phyloP scores from a whole-genome alignment of 306 rosid species.

The Cicer bijugum region DNA sequence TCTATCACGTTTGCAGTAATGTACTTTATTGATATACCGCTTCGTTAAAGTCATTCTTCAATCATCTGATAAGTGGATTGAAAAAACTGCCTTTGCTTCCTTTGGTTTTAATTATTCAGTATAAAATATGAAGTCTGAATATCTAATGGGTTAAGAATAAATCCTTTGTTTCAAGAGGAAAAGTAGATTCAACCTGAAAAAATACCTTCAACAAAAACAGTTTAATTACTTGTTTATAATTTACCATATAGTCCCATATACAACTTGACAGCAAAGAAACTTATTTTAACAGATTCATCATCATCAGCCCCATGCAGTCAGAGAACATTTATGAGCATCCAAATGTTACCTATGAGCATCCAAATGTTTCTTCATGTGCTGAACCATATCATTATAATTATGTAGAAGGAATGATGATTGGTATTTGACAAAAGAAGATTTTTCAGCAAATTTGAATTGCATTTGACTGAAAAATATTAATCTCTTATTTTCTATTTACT shows the following conservation, averaged over 20 bases:
- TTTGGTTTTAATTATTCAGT: constrained; percentile 24
- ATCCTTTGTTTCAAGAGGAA: constrained; percentile 7
- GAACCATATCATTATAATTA: constrained; percentile 1
- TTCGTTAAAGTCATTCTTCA: too few relatives aligned
- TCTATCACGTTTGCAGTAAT: too few relatives aligned
- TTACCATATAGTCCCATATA: constrained; percentile 19
- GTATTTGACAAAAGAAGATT: constrained; percentile 32
- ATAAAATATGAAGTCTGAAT: constrained; percentile 25
- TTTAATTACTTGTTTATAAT: constrained; percentile 26
- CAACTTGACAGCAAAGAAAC: constrained; percentile 14
- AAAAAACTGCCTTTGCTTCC: background rate
- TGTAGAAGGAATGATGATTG: constrained; percentile 32
- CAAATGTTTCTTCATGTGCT: constrained; percentile 25
- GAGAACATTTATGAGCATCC: constrained; percentile 22
- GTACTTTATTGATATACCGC: too few relatives aligned
- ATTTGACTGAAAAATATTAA: background rate
- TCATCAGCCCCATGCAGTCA: constrained; percentile 33
- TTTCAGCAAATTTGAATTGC: constrained; percentile 1
- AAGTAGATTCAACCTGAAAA: constrained; percentile 20
- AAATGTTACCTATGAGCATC: constrained; percentile 30
- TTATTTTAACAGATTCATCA: constrained; percentile 31
- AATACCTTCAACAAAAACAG: constrained; percentile 25
- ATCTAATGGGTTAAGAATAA: constrained; percentile 22
- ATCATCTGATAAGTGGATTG: too few relatives aligned
- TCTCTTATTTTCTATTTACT: too few relatives aligned